These are phyloP conservation scores for Stereocaulon alpinum DNA, from an alignment of 495 filamentous ascomycete species.

Conservation along the genomic window DNA sequence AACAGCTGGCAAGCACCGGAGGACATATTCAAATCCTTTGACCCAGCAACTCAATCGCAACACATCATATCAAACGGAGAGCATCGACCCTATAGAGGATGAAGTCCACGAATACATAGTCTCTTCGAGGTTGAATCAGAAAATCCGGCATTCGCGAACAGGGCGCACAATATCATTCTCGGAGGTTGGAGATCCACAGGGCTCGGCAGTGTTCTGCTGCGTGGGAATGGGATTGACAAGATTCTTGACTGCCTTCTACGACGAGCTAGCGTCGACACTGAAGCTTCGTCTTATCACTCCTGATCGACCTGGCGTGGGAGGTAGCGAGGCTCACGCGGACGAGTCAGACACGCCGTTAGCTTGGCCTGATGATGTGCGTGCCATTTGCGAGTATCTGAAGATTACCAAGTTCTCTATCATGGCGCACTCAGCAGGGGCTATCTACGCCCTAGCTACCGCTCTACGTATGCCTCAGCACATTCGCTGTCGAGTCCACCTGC, in stretches of 20 bases:
- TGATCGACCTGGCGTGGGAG: slow-evolving; percentile 88
- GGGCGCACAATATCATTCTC: slow-evolving; percentile 89
- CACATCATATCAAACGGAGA: slow-evolving; percentile 49
- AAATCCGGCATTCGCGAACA: slow-evolving; percentile 71
- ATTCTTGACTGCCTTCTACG: slow-evolving; percentile 95
- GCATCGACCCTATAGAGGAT: slow-evolving; percentile 77
- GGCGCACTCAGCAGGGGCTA: slow-evolving; percentile 94
- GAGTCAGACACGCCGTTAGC: slow-evolving; percentile 73
- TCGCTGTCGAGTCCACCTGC: slow-evolving; percentile 83
- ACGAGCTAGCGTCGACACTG: slow-evolving; percentile 83
- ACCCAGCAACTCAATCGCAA: slow-evolving; percentile 14
- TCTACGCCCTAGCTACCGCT: slow-evolving; percentile 93
- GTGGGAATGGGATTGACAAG: slow-evolving; percentile 96
- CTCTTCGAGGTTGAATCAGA: slow-evolving; percentile 76
- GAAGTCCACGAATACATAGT: slow-evolving; percentile 78
- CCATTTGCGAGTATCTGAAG: slow-evolving; percentile 84
- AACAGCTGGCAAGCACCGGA: slow-evolving; percentile 30
- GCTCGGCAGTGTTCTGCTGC: slow-evolving; percentile 89
- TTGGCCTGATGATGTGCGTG: slow-evolving; percentile 96
- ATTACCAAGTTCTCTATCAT: slow-evolving; percentile 96
- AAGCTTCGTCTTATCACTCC: slow-evolving; percentile 86
- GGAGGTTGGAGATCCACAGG: slow-evolving; percentile 87
- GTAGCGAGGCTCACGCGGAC: slow-evolving; percentile 74
- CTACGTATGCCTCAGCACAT: slow-evolving; percentile 94
- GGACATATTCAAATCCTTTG: slow-evolving; percentile 29